Conservation (phyloP, 352 stramenopile species). For the Thraustochytrium striatum region DNA sequence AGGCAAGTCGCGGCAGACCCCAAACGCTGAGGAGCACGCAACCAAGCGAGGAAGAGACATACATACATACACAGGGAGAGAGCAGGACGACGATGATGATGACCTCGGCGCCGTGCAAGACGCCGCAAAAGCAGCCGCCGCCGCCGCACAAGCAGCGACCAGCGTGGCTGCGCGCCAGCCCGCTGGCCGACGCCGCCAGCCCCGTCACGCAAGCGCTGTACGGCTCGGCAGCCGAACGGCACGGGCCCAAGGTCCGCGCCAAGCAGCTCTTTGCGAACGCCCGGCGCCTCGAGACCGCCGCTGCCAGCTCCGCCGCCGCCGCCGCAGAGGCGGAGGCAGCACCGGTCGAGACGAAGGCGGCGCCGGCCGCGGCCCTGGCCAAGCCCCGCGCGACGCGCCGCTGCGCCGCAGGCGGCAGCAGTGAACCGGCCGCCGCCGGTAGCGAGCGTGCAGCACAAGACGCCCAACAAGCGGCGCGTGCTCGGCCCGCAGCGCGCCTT, state of each 20-base stretch:
- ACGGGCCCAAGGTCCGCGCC: background rate
- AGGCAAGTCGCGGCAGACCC: too few relatives aligned
- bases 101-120: background rate
- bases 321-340: too few relatives aligned
- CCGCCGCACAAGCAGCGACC: background rate
- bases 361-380: too few relatives aligned
- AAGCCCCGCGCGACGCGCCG: too few relatives aligned
- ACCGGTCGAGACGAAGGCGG: too few relatives aligned
- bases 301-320: too few relatives aligned
- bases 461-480: background rate
- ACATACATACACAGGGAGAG: background rate
- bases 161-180: background rate
- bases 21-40: too few relatives aligned
- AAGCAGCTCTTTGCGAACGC: background rate
- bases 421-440: background rate
- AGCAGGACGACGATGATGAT: background rate
- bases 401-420: too few relatives aligned
- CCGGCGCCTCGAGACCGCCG: background rate
- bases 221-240: background rate
- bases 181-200: background rate
- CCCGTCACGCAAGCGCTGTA: constrained; percentile 5
- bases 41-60: too few relatives aligned
- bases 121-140: background rate
- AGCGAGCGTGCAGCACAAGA: background rate
- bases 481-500: background rate